A percentile compares a stretch with the other conserved stretches of the same genome.
phyloP scores from a whole-genome alignment of 1,139 yeast genomes.

The Geotrichum siamense region DNA sequence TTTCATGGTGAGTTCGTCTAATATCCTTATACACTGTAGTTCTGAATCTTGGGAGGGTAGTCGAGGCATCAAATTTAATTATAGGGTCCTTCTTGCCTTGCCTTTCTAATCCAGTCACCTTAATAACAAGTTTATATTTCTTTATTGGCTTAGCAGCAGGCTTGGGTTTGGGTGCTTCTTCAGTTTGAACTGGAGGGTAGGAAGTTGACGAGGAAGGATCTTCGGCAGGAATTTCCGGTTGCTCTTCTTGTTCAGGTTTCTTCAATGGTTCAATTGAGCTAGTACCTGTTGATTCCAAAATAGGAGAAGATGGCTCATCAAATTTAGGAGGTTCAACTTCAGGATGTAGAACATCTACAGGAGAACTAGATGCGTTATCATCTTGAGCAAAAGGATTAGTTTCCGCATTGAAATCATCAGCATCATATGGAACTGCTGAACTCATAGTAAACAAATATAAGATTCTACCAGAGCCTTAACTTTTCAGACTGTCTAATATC shows the following conservation, averaged over 20 bases:
- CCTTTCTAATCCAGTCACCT: slow-evolving; percentile 44
- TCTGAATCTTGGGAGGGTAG: slow-evolving; percentile 69
- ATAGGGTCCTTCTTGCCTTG: slow-evolving; percentile 46
- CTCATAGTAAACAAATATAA: slow-evolving; percentile 22
- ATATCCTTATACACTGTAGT: slow-evolving; percentile 64
- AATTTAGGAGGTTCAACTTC: not conserved
- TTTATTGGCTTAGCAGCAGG: slow-evolving; percentile 17
- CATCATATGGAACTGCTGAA: slow-evolving; percentile 28
- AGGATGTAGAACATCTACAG: slow-evolving; percentile 1
- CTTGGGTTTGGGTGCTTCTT: not conserved
- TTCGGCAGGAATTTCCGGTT: slow-evolving; percentile 1
- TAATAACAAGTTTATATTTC: slow-evolving; percentile 35
- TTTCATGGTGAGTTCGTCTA: slow-evolving; percentile 74
- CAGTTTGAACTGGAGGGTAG: not conserved
- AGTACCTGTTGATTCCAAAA: not conserved
- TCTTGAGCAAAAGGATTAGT: slow-evolving; percentile 28
- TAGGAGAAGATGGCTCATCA: not conserved
- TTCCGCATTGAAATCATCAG: slow-evolving; percentile 26
- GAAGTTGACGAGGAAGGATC: not conserved
- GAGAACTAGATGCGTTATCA: slow-evolving; percentile 6
- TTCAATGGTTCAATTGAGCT: not conserved
- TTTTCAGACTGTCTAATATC: no score
- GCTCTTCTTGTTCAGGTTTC: not conserved
- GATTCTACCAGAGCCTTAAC: no score
- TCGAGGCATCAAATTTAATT: slow-evolving; percentile 43